phyloP scores from a whole-genome alignment of 1,284 basidiomycete species.

The Cystobasidiaceae sp. region DNA sequence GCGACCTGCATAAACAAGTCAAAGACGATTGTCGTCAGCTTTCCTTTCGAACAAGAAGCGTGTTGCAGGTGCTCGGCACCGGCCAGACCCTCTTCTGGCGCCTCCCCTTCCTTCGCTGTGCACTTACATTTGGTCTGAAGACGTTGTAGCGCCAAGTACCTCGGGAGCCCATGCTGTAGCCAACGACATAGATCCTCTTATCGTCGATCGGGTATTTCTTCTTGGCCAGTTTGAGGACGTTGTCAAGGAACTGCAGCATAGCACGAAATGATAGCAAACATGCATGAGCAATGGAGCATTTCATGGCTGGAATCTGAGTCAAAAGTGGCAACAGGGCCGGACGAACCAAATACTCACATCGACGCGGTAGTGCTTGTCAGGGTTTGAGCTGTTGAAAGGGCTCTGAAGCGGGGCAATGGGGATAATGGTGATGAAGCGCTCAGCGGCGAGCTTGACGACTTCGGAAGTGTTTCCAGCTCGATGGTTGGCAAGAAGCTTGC shows the following conservation, averaged over 20 bases:
- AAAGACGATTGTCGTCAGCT: too few relatives aligned
- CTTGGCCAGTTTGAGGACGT: background rate
- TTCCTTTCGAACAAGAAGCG: background rate
- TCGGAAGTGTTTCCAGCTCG: background rate
- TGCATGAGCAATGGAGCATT: background rate
- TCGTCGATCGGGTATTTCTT: background rate
- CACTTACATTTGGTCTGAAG: background rate
- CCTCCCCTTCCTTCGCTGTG: too few relatives aligned
- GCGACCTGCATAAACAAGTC: background rate
- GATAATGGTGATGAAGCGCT: constrained; percentile 10
- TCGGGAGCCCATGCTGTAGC: constrained; percentile 3
- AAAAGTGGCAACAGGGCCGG: too few relatives aligned
- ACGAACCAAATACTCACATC: background rate
- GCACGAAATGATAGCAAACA: background rate
- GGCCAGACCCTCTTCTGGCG: too few relatives aligned
- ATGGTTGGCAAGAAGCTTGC: constrained; percentile 12
- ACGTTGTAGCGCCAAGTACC: background rate
- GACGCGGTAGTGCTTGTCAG: background rate
- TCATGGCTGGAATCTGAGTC: too few relatives aligned
- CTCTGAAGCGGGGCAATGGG: background rate
- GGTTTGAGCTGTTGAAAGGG: too few relatives aligned
- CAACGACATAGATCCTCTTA: background rate
- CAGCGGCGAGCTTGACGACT: background rate
- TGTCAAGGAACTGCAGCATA: background rate
- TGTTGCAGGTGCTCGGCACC: background rate